Evolutionary conservation across 305 asterid species (phyloP), one percentile per base, ranked within the genome.

Genomic region (Ruellia speciosa): DNA sequence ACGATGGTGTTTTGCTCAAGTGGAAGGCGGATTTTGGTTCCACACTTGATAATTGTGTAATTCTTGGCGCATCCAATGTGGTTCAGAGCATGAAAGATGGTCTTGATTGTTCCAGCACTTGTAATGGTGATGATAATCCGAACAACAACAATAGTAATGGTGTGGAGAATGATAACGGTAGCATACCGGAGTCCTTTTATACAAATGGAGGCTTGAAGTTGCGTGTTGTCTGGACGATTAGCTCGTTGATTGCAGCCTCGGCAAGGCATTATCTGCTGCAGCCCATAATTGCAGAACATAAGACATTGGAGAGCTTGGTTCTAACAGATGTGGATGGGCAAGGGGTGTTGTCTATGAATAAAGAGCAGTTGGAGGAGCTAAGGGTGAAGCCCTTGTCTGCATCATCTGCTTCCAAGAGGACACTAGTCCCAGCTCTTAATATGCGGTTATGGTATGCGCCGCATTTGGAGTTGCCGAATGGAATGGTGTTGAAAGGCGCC

Each of bases 181-280:
- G 87, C 72, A 87, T 90, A 58, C 97, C 97, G 0, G 97, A 90
- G 67, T 82, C 97, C 14, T 90, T 90, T 75, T 85, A 87, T 77
- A 85, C 89, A 0, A 90, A 87, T 48, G 97, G 97, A 40, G 97
- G 95, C 16, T 70, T 90, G 75, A 90, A 90, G 49, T 63, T 90
- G 75, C 93, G 97, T 7, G 97, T 90, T 1, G 96, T 90, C 15
- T 90, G 97, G 97, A 90, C 97, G 9, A 90, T 90, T 46, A 90
- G 97, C 69, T 90, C 97, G 45, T 69, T 90, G 70, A 87, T 90
- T 10, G 97, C 97, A 14, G 97, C 97, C 54, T 87, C 97, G 6
- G 97, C 97, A 0, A 79, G 97, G 74, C 97, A 90, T 77, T 90
- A 90, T 66, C 73, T 90, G 66, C 58, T 90, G 65, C 97, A 90